Percentiles rank a stretch among this genome's conserved stretches.
These are phyloP conservation scores for Pythium phragmitis DNA, from an alignment of 352 stramenopile genomes.

Conservation along the genomic window DNA sequence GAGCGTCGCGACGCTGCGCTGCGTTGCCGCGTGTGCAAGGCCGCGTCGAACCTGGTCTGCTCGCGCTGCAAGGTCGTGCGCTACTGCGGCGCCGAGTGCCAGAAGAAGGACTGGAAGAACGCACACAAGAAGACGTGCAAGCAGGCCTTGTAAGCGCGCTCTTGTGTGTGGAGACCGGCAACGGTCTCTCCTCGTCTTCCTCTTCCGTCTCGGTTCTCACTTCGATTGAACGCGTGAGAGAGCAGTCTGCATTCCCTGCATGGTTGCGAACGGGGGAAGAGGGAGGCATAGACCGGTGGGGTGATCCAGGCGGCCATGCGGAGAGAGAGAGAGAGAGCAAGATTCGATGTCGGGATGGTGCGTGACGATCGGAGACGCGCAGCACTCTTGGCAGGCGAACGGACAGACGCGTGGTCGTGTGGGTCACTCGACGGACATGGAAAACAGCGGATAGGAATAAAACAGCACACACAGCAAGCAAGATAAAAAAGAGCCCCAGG, in stretches of 20 bases:
- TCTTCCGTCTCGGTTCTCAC: background rate
- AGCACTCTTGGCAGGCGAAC: background rate
- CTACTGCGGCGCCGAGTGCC: conserved; percentile 86
- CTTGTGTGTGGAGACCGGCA: background rate
- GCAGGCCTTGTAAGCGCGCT: conserved; percentile 37
- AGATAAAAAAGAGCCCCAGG: background rate
- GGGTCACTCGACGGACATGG: background rate
- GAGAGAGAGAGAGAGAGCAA: background rate
- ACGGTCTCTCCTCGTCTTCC: background rate
- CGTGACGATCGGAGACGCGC: conserved; percentile 18
- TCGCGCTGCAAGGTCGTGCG: conserved; percentile 85
- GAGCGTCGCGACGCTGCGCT: conserved; percentile 71
- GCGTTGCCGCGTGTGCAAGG: conserved; percentile 81
- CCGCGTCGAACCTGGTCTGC: conserved; percentile 74
- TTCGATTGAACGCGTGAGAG: background rate
- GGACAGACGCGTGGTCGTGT: background rate
- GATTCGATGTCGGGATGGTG: background rate
- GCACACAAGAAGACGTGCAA: conserved; percentile 88
- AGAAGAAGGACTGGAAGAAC: conserved; percentile 89
- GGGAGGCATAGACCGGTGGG: background rate
- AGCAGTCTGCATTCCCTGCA: background rate
- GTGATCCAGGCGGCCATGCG: background rate
- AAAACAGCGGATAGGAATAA: conserved; percentile 15
- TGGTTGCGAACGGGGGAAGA: conserved; percentile 1
- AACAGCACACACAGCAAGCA: background rate